Percentiles rank a stretch among this genome's conserved stretches.
phyloP scores from a whole-genome alignment of 1,139 yeast species.

The Hyphopichia fennica region DNA sequence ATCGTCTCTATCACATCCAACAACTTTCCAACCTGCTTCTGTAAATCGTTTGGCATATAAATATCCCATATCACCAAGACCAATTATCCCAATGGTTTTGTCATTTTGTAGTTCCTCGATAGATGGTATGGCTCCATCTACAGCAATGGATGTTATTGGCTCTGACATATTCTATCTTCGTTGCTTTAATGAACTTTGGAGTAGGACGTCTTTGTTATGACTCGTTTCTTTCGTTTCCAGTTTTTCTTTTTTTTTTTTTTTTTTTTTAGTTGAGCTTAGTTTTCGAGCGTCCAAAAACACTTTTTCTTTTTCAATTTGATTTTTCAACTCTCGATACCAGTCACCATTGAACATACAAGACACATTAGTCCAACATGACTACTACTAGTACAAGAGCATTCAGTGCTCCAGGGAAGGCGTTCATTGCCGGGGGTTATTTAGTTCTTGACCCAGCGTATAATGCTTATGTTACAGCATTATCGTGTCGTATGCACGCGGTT shows the following conservation, averaged over 20 bases:
- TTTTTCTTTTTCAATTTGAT: background rate
- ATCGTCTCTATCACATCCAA: constrained; percentile 87
- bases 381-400: constrained; percentile 32
- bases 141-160: background rate
- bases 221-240: background rate
- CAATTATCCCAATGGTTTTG: constrained; percentile 82
- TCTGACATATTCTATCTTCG: background rate
- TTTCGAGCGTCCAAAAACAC: background rate
- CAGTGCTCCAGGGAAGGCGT: constrained; percentile 95
- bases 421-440: constrained; percentile 91
- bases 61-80: constrained; percentile 95
- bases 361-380: too few species aligned
- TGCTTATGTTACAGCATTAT: constrained; percentile 83
- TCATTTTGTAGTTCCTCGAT: constrained; percentile 14
- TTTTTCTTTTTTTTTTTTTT: background rate
- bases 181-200: background rate
- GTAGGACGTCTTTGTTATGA: too few species aligned
- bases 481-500: constrained; percentile 86
- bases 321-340: background rate
- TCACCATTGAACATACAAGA: background rate
- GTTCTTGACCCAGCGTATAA: constrained; percentile 76
- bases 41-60: constrained; percentile 78
- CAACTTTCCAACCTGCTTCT: constrained; percentile 85
- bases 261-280: background rate
- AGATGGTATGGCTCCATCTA: background rate